phyloP scores from a whole-genome alignment of 2,329 filamentous ascomycete genomes.

The Blastomyces gilchristii region DNA sequence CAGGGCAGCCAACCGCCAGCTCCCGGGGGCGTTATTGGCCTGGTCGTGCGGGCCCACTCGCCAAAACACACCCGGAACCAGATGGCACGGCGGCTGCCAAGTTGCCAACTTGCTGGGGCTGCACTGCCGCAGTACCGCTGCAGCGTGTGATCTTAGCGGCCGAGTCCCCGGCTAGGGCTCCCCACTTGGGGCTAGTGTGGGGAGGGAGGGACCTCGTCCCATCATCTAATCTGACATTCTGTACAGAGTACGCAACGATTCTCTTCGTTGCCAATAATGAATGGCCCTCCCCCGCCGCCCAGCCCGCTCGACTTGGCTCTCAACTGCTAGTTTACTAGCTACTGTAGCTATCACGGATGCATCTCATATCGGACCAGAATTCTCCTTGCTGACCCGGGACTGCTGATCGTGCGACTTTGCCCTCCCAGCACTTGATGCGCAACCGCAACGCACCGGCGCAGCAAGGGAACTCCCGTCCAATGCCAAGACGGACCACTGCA shows the following conservation, averaged over 20 bases:
- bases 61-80: neutral
- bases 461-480: neutral
- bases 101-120: neutral
- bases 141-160: neutral
- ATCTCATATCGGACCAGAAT: slow-evolving; percentile 1
- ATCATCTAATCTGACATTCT: too few relatives aligned
- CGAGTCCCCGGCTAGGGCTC: neutral
- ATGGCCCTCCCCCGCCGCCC: neutral
- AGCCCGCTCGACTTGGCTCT: too few relatives aligned
- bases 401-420: slow-evolving; percentile 6
- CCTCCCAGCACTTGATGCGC: neutral
- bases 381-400: slow-evolving; percentile 3
- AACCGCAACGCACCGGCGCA: neutral
- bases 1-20: neutral
- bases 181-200: neutral
- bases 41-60: neutral
- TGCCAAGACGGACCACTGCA: slow-evolving; percentile 1
- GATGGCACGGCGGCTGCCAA: too few relatives aligned
- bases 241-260: neutral
- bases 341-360: neutral
- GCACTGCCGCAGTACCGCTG: neutral
- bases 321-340: neutral
- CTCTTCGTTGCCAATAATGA: neutral
- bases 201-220: neutral
- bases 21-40: neutral